Conservation (phyloP, 345 rosid genomes). For the Mercurialis annua region DNA sequence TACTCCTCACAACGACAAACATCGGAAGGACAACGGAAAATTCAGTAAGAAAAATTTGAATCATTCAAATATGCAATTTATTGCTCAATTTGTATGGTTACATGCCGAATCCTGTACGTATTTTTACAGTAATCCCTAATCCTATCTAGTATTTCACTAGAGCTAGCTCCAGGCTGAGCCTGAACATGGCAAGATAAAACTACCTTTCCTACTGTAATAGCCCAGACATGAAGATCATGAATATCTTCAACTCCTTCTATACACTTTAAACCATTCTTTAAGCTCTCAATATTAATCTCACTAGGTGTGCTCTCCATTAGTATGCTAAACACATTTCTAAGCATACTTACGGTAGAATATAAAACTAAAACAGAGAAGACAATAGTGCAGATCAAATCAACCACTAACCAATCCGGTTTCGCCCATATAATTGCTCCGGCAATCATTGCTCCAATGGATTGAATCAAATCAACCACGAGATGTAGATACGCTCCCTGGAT, state of each 20-base stretch:
- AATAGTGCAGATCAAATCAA: conserved; percentile 70
- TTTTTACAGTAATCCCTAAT: conserved; percentile 55
- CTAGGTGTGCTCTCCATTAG: conserved; percentile 69
- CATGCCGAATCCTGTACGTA: conserved; percentile 53
- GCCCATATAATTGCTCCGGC: conserved; percentile 70
- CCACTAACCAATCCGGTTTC: conserved; percentile 55
- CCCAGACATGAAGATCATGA: conserved; percentile 83
- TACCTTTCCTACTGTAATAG: conserved; percentile 60
- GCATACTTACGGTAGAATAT: conserved; percentile 55
- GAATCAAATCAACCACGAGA: conserved; percentile 68
- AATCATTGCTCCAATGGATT: conserved; percentile 74
- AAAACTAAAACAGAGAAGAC: conserved; percentile 57
- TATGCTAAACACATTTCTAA: conserved; percentile 47
- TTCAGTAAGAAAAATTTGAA: background rate
- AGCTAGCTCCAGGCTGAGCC: conserved; percentile 47
- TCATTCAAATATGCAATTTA: background rate
- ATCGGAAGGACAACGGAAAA: background rate
- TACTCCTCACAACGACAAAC: background rate
- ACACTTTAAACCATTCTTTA: conserved; percentile 44
- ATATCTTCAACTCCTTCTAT: conserved; percentile 52
- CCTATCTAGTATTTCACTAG: conserved; percentile 39
- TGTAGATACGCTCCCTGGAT: conserved; percentile 86
- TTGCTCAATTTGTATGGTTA: conserved; percentile 71
- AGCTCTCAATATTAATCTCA: conserved; percentile 42
- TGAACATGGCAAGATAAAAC: conserved; percentile 68